Evolutionary conservation across 1,139 yeast genomes (phyloP).

Genomic region (Kurtzmaniella quercitrusa): DNA sequence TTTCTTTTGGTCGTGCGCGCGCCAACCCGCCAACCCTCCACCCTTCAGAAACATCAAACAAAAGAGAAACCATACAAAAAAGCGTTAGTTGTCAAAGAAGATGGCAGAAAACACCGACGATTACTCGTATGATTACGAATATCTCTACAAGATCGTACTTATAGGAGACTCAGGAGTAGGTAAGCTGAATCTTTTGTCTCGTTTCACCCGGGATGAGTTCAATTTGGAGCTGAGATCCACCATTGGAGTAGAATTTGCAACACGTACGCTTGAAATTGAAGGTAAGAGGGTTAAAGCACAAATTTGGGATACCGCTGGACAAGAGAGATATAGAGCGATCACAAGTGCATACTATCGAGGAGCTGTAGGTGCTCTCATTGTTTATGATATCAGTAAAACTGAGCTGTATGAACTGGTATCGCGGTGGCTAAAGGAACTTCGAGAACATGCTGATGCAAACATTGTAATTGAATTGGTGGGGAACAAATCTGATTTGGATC

Average conservation of each 20-base stretch:
- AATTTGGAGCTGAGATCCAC: conserved; percentile 92
- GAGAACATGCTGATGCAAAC: conserved; percentile 96
- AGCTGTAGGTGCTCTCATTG: conserved; percentile 95
- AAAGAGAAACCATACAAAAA: neutral
- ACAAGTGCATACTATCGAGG: conserved; percentile 97
- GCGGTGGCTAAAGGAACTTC: conserved; percentile 92
- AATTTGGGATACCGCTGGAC: conserved; percentile 99
- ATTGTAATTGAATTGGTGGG: conserved; percentile 94
- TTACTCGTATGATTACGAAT: conserved; percentile 91
- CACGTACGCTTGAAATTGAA: conserved; percentile 90
- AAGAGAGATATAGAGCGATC: conserved; percentile 96
- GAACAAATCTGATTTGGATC: conserved; percentile 85
- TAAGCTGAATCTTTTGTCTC: conserved; percentile 85
- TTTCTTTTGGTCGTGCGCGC: neutral
- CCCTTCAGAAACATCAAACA: neutral
- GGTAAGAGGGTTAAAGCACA: conserved; percentile 96
- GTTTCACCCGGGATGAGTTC: conserved; percentile 94
- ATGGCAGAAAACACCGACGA: conserved; percentile 59
- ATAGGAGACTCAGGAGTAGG: conserved; percentile 99
- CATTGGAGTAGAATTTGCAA: conserved; percentile 97
- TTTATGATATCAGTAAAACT: conserved; percentile 91
- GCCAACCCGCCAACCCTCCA: neutral
- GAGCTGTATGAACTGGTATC: conserved; percentile 91
- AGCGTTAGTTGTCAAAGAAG: neutral
- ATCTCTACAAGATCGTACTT: conserved; percentile 88